These are phyloP conservation scores for Ceriops tagal DNA, from an alignment of 345 rosid genomes.

Conservation along the genomic window DNA sequence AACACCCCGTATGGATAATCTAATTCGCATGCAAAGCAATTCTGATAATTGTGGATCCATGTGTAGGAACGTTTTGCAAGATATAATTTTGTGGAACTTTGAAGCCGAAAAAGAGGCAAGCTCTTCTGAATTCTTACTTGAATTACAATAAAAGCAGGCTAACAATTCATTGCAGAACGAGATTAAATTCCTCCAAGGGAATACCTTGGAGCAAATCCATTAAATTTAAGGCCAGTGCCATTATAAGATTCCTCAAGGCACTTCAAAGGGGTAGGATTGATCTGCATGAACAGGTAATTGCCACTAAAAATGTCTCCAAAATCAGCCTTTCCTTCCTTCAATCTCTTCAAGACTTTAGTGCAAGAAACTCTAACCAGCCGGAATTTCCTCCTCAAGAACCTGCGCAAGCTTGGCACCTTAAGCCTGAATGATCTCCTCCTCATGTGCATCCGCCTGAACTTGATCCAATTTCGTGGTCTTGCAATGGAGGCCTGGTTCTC, in stretches of 20 bases:
- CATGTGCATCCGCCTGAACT: constrained; percentile 39
- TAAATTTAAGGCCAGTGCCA: not conserved
- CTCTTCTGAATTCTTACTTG: no score
- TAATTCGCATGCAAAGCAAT: no score
- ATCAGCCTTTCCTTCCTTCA: constrained; percentile 56
- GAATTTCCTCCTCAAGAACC: constrained; percentile 36
- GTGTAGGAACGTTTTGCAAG: no score
- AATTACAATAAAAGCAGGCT: no score
- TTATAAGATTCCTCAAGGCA: constrained; percentile 15
- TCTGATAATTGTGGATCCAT: no score
- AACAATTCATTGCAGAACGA: no score
- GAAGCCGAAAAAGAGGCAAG: no score
- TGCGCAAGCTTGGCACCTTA: constrained; percentile 40
- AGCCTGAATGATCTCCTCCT: constrained; percentile 50
- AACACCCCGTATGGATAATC: no score
- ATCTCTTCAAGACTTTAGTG: constrained; percentile 49
- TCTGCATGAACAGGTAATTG: constrained; percentile 65
- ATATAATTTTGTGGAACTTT: no score
- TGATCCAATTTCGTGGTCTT: constrained; percentile 34
- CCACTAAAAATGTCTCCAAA: constrained; percentile 79
- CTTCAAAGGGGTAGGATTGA: constrained; percentile 56
- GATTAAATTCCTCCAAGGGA: not conserved
- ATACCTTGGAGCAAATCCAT: not conserved
- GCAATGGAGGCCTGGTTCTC: constrained; percentile 4
- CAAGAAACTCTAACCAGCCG: constrained; percentile 22